These are phyloP conservation scores for Coniochaeta sp. DNA, from an alignment of 2,329 filamentous ascomycete genomes.

Conservation along the genomic window DNA sequence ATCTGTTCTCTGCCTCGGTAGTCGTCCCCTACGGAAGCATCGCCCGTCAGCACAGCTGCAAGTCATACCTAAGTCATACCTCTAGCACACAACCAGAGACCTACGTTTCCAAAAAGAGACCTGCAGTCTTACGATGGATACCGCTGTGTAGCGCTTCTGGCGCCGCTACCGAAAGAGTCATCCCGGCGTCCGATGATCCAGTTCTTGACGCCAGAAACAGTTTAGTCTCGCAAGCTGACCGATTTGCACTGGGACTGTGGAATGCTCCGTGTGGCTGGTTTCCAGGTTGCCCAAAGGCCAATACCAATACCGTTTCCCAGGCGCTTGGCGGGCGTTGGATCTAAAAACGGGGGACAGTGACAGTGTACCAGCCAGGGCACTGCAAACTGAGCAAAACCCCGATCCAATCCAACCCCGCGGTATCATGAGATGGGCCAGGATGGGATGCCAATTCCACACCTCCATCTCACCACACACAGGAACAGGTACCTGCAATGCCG, in stretches of 20 bases:
- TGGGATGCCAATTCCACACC: neutral
- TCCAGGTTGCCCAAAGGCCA: neutral
- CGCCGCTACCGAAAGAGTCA: neutral
- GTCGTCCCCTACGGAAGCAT: neutral
- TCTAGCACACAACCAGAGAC: neutral
- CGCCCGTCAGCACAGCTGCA: neutral
- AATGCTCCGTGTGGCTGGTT: neutral
- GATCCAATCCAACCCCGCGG: slow-evolving; percentile 1
- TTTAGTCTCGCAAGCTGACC: neutral
- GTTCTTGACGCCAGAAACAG: neutral
- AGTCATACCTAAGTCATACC: neutral
- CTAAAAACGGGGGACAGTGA: neutral
- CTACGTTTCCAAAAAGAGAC: neutral
- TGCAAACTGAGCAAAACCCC: neutral
- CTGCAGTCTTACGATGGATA: neutral
- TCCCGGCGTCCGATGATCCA: neutral
- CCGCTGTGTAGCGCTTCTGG: neutral
- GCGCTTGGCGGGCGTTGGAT: neutral
- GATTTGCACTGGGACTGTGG: neutral
- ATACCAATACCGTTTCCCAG: neutral
- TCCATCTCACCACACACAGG: neutral
- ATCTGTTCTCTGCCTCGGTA: neutral
- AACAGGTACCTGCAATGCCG: slow-evolving; percentile 1
- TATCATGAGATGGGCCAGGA: neutral
- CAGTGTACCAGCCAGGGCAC: neutral